phyloP scores from a whole-genome alignment of 2,329 filamentous ascomycete genomes.

The Ascochyta koolunga region DNA sequence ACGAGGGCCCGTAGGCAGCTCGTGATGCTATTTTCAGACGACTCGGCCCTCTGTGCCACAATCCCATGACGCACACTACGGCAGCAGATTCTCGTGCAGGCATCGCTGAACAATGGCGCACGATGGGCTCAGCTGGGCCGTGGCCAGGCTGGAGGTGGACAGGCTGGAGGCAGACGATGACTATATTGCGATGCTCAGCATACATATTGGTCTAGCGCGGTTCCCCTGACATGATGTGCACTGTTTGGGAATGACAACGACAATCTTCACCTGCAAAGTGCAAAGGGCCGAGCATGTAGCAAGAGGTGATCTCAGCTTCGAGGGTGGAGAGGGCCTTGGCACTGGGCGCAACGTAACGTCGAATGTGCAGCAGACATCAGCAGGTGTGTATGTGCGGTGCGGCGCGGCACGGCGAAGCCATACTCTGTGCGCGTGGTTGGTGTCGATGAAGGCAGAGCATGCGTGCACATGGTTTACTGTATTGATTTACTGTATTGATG shows the following conservation, averaged over 20 bases:
- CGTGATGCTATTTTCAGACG: constrained; percentile 8
- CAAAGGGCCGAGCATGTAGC: constrained; percentile 7
- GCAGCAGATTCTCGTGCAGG: not conserved
- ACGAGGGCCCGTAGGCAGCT: not conserved
- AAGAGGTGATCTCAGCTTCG: constrained; percentile 15
- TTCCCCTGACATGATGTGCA: not conserved
- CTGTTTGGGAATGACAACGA: constrained; percentile 9
- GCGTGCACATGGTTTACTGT: not conserved
- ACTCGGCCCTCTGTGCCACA: constrained; percentile 9
- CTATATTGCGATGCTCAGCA: too few species aligned
- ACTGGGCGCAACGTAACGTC: constrained; percentile 17
- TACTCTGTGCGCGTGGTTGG: too few species aligned
- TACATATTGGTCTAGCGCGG: not conserved
- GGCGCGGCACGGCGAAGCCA: not conserved
- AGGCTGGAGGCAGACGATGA: too few species aligned
- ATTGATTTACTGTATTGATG: too few species aligned
- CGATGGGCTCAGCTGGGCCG: not conserved
- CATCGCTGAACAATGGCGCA: not conserved
- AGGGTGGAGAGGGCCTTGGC: constrained; percentile 13
- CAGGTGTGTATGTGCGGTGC: not conserved
- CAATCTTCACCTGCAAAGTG: constrained; percentile 2
- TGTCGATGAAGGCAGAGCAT: not conserved
- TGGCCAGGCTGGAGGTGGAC: not conserved
- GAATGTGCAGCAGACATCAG: constrained; percentile 4
- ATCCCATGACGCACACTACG: not conserved